Base-by-base conservation (phyloP, 2,329 filamentous ascomycete species). In the Sporothrix mexicana region DNA sequence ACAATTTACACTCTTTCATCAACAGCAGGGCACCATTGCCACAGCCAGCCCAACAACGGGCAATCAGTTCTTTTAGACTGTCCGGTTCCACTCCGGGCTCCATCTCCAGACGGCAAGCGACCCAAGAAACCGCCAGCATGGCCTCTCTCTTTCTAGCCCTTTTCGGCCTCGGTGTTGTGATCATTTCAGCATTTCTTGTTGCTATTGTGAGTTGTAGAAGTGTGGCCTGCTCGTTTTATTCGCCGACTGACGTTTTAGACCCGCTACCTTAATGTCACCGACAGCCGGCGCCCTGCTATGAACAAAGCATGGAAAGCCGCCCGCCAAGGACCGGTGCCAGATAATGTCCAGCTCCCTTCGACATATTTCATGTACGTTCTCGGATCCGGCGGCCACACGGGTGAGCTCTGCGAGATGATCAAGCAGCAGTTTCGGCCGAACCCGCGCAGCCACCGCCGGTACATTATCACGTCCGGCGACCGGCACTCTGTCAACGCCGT, bases 351-450 rank as follows among this genome's bases (percentile, higher is more conserved):
- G 25, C 74, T 78, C 20, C 79, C 78, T 5, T 76, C 77, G 3
- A 82, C 82, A 36, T 88, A 95, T 80, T 84, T 94, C 71, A 85
- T 97, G 45, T 88, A 97, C 75, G 91, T 98, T 36, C 91, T 98
- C 30, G 96, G 96, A 70, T 97, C 93, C 2, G 96, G 96, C 45
- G 96, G 96, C 0, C 96, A 99, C 82, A 98, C 96, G 0, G 91
- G 94, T 66, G 96, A 99, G 82, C 97, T 99, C 92, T 86, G 97
- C 75, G 90, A 92, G 78, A 92, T 98, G 84, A 88, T 99, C 77
- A 84, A 85, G 72, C 84, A 85, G 76, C 88, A 87, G 76, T 88
- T 87, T 78, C 85, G 84, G 73, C 82, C 82, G 53, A 85, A 84
- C 75, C 61, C 80, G 71, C 79, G 81, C 78, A 82, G 91, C 82